phyloP scores from a whole-genome alignment of 2,329 filamentous ascomycete genomes.

The Talaromyces sp. region DNA sequence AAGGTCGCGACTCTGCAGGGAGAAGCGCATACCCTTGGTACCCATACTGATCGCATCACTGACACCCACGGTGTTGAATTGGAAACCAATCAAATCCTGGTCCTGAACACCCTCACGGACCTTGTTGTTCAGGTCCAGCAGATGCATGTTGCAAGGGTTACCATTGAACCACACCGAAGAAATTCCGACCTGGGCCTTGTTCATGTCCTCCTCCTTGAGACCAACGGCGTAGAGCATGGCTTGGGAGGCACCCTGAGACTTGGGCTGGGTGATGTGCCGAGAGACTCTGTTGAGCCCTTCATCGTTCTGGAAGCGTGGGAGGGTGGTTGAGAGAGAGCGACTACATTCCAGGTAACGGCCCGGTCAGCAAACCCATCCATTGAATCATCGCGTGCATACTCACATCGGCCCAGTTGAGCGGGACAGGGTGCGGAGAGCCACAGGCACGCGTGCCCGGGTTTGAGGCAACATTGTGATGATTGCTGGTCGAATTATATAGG shows the following conservation, averaged over 20 bases:
- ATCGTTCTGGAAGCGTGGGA: constrained; percentile 51
- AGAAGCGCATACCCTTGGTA: constrained; percentile 94
- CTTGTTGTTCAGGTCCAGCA: constrained; percentile 82
- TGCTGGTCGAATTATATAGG: constrained; percentile 11
- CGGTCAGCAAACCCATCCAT: constrained; percentile 6
- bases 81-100: constrained; percentile 85
- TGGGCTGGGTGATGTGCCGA: constrained; percentile 86
- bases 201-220: constrained; percentile 81
- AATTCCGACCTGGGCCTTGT: constrained; percentile 96
- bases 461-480: constrained; percentile 25
- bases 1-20: constrained; percentile 89
- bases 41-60: constrained; percentile 99
- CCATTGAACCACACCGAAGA: constrained; percentile 98
- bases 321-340: constrained; percentile 46
- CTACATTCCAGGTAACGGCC: constrained; percentile 22
- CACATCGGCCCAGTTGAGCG: constrained; percentile 20
- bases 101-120: constrained; percentile 73
- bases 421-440: constrained; percentile 30
- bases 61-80: constrained; percentile 99
- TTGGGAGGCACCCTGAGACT: constrained; percentile 96
- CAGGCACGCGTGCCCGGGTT: constrained; percentile 29
- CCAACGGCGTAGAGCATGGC: constrained; percentile 98
- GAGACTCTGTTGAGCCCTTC: constrained; percentile 77
- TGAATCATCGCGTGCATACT: constrained; percentile 7
- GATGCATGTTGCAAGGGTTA: constrained; percentile 99